Base-by-base conservation (phyloP, 139 green algal species). In the Microglena sp. region DNA sequence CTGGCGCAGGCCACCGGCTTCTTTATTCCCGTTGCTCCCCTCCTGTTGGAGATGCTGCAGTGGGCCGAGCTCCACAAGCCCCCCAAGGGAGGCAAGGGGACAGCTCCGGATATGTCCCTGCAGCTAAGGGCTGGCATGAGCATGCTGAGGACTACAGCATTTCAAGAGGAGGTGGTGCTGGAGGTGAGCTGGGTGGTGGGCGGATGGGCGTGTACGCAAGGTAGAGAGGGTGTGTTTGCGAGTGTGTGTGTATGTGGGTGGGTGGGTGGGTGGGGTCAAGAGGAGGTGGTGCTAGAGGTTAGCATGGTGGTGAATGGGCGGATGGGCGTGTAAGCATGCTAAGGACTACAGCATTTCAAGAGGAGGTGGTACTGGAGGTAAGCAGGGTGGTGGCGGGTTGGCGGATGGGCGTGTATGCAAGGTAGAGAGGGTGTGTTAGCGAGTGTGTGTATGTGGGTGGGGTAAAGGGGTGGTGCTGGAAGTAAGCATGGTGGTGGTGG, bases 41-140 rank as follows among this genome's bases (percentile, higher is more conserved):
- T 93, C 31, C 79, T 95, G 45, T 73, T 97, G 63, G 92, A 98
- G 66, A 72, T 91, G 59, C 81, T 95, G 65, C 56, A 84, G 40
- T 93, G 85, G 82, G 57, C 65, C 1, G 84, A 83, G 44, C 74
- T 92, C 53, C 57, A 44, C 43, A 75, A 74, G 33, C 36, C 70
- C 5, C 78, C 78, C 31, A 73, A 31, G 56, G 66, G 22, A 30
- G 33, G 36, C 44, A 58, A 32, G 58, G 67, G 29, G 33, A 11
- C 32, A 30, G 32, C 5, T 4, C 75, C 73, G 0, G 79, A 89
- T 61, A 50, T 86, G 36, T 45, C 71, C 46, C 74, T 85, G 45
- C 72, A 76, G 71, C 73, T 90, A 62, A 66, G 80, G 8, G 76
- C 79, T 8, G 72, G 69, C 45, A 91, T 88, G 62, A 70, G 28